Evolutionary conservation across 2,329 filamentous ascomycete genomes (phyloP).

Genomic region (Diaporthe ampelina): DNA sequence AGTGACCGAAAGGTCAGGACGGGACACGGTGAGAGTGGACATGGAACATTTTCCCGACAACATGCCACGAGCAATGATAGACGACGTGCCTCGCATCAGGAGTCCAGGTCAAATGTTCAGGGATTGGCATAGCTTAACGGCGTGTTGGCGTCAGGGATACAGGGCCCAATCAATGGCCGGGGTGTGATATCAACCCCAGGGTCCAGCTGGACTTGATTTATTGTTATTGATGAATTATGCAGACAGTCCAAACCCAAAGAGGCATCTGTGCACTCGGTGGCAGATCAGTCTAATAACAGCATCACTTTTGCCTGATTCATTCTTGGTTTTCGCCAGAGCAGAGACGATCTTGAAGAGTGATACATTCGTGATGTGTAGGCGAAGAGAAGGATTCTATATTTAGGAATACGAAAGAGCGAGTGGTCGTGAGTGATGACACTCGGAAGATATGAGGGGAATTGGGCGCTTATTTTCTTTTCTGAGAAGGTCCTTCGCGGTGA

Average conservation of each 20-base stretch:
- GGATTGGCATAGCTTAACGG: conserved; percentile 38
- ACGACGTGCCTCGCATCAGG: conserved; percentile 34
- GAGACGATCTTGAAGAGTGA: background rate
- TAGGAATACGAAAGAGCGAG: background rate
- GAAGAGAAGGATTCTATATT: background rate
- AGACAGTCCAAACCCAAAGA: background rate
- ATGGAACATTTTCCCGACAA: background rate
- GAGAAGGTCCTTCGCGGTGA: background rate
- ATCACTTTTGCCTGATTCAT: background rate
- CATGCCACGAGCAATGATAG: conserved; percentile 35
- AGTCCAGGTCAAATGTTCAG: conserved; percentile 32
- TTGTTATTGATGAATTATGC: conserved; percentile 28
- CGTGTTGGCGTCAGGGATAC: conserved; percentile 39
- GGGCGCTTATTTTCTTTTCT: conserved; percentile 9
- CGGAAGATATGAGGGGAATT: background rate
- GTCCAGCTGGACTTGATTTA: conserved; percentile 30
- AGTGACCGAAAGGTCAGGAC: background rate
- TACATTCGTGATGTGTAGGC: background rate
- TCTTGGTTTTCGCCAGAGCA: background rate
- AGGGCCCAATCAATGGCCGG: conserved; percentile 21
- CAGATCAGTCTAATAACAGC: background rate
- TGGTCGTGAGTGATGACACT: background rate
- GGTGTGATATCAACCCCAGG: conserved; percentile 21
- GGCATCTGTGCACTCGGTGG: background rate
- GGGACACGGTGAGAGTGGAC: conserved; percentile 11